Percentiles rank a stretch among this genome's conserved stretches.
These are phyloP conservation scores for Ophiocordyceps camponoti-leonardi DNA, from an alignment of 2,329 filamentous ascomycete species.

Conservation along the genomic window DNA sequence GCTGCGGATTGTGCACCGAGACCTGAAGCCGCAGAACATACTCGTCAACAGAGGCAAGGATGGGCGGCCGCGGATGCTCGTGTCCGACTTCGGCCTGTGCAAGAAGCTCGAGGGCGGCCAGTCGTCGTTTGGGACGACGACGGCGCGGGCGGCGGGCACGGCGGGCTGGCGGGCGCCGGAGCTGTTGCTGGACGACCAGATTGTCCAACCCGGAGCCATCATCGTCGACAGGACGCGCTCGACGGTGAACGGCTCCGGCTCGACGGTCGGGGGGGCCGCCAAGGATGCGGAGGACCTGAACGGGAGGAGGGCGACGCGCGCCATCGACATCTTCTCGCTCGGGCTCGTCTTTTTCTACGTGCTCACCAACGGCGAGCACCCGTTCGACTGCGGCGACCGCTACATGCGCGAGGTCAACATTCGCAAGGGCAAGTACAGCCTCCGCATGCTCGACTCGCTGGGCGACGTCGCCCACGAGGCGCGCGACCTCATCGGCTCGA, in stretches of 20 bases:
- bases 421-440: conserved; percentile 67
- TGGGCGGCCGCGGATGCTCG: conserved; percentile 64
- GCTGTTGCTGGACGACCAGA: conserved; percentile 66
- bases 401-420: conserved; percentile 98
- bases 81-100: conserved; percentile 94
- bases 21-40: conserved; percentile 96
- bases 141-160: conserved; percentile 81
- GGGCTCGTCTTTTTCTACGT: conserved; percentile 98
- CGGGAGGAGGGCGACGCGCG: conserved; percentile 67
- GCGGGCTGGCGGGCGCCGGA: conserved; percentile 95
- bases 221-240: conserved; percentile 24
- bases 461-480: conserved; percentile 79
- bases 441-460: conserved; percentile 53
- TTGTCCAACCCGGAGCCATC: conserved; percentile 28
- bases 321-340: conserved; percentile 94
- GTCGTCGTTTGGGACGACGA: conserved; percentile 87
- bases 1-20: conserved; percentile 87
- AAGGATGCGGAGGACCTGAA: conserved; percentile 40
- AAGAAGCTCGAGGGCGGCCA: conserved; percentile 93
- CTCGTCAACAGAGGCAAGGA: conserved; percentile 61
- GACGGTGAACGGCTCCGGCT: conserved; percentile 43
- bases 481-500: conserved; percentile 67
- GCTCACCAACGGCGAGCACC: conserved; percentile 80
- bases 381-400: conserved; percentile 83
- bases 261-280: conserved; percentile 38